A percentile compares a stretch with the other conserved stretches of the same genome.
phyloP scores from a whole-genome alignment of 768 basidiomycete species.

The Russula emetica region DNA sequence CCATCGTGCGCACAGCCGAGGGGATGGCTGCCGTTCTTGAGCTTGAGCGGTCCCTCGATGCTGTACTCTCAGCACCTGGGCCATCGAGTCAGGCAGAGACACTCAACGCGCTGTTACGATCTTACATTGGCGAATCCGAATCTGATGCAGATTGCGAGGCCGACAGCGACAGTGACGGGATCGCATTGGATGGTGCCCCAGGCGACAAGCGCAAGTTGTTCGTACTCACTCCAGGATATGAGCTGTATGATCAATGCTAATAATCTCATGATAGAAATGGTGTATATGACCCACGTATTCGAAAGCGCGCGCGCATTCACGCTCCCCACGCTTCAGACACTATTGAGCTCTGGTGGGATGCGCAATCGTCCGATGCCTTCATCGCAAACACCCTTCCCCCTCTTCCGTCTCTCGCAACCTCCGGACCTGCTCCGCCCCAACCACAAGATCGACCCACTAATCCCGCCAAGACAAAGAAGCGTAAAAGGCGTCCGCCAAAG shows the following conservation, averaged over 20 bases:
- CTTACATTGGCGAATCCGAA: constrained; percentile 26
- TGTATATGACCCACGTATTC: constrained; percentile 44
- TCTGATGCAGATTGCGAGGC: constrained; percentile 30
- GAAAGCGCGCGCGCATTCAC: constrained; percentile 58
- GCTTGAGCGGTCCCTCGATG: constrained; percentile 52
- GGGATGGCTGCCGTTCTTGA: constrained; percentile 68
- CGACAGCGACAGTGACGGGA: constrained; percentile 32
- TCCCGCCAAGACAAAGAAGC: constrained; percentile 27
- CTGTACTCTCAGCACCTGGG: constrained; percentile 24
- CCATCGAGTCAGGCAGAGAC: constrained; percentile 9
- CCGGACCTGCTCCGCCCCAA: constrained; percentile 24
- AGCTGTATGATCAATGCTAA: not conserved
- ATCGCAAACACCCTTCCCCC: constrained; percentile 27
- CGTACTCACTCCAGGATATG: not conserved
- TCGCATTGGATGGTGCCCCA: constrained; percentile 35
- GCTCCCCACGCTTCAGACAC: constrained; percentile 20
- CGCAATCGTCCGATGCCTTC: constrained; percentile 25
- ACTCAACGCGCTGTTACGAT: constrained; percentile 5
- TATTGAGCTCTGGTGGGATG: constrained; percentile 28
- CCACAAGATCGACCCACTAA: constrained; percentile 29
- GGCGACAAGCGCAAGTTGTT: constrained; percentile 67
- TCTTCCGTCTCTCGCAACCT: constrained; percentile 25
- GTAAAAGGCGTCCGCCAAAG: constrained; percentile 39
- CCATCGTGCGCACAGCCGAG: constrained; percentile 63
- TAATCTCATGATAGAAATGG: constrained; percentile 30